These are phyloP conservation scores for Blepharisma undulans DNA, from an alignment of 169 alveolate genomes.

Conservation along the genomic window DNA sequence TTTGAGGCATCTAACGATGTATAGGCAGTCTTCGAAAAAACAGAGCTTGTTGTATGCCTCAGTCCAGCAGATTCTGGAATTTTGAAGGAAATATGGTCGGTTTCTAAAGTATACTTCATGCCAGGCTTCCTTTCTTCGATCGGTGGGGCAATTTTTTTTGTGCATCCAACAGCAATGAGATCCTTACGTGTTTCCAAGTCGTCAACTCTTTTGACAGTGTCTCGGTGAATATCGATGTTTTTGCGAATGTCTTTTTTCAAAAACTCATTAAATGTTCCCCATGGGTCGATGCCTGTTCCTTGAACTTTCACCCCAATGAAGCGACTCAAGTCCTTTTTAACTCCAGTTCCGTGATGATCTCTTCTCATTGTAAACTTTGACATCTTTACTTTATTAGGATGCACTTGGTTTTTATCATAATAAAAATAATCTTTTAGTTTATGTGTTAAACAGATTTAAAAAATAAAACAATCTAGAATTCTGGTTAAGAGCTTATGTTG, in stretches of 20 bases:
- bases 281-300: constrained; percentile 65
- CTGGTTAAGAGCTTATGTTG: too few relatives aligned
- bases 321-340: neutral
- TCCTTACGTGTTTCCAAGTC: constrained; percentile 11
- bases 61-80: neutral
- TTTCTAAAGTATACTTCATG: neutral
- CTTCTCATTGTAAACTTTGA: too few relatives aligned
- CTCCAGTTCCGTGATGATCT: constrained; percentile 14
- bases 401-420: too few relatives aligned
- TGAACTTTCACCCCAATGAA: constrained; percentile 44
- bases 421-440: too few relatives aligned
- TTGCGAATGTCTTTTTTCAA: constrained; percentile 60
- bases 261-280: constrained; percentile 65
- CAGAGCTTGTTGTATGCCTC: neutral
- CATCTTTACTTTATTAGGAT: too few relatives aligned
- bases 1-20: neutral
- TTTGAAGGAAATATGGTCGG: constrained; percentile 23
- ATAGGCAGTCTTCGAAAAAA: neutral
- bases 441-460: too few relatives aligned
- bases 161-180: constrained; percentile 27
- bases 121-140: neutral
- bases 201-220: constrained; percentile 33
- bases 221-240: constrained; percentile 59
- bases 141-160: neutral
- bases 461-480: too few relatives aligned